Evolutionary conservation across 2,329 filamentous ascomycete species (phyloP).

Genomic region (Domatiomyces globalis): DNA sequence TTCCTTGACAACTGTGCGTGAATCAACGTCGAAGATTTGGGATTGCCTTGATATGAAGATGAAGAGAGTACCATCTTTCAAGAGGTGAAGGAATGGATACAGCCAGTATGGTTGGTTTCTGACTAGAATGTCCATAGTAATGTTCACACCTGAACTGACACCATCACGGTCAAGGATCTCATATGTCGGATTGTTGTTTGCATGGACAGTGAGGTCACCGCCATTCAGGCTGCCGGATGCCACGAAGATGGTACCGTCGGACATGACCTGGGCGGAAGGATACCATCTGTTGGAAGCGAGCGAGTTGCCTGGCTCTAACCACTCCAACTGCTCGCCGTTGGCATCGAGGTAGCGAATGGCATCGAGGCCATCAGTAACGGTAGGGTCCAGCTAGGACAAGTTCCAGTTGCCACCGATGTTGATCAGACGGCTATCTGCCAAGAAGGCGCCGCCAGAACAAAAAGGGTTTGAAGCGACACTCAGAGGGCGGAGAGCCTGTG

Average conservation of each 20-base stretch:
- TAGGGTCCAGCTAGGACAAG: slow-evolving; percentile 41
- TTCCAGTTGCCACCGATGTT: slow-evolving; percentile 46
- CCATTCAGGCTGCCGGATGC: slow-evolving; percentile 47
- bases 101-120: slow-evolving; percentile 50
- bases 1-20: slow-evolving; percentile 31
- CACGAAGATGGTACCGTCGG: slow-evolving; percentile 44
- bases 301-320: slow-evolving; percentile 43
- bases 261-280: slow-evolving; percentile 44
- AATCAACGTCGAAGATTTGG: slow-evolving; percentile 40
- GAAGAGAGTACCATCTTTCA: slow-evolving; percentile 43
- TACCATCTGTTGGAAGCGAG: slow-evolving; percentile 46
- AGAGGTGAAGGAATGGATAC: slow-evolving; percentile 48
- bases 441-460: slow-evolving; percentile 45
- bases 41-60: slow-evolving; percentile 43
- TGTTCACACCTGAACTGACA: slow-evolving; percentile 33
- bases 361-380: slow-evolving; percentile 44
- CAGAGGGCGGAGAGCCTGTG: slow-evolving; percentile 22
- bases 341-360: slow-evolving; percentile 42
- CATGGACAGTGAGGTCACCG: slow-evolving; percentile 37
- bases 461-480: slow-evolving; percentile 41
- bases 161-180: slow-evolving; percentile 42
- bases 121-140: slow-evolving; percentile 39
- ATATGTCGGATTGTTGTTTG: slow-evolving; percentile 52
- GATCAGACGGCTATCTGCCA: slow-evolving; percentile 42
- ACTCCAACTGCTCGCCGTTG: slow-evolving; percentile 32